Conservation (phyloP, 176 grass and related monocot species). For the Chrysopogon serrulatus region DNA sequence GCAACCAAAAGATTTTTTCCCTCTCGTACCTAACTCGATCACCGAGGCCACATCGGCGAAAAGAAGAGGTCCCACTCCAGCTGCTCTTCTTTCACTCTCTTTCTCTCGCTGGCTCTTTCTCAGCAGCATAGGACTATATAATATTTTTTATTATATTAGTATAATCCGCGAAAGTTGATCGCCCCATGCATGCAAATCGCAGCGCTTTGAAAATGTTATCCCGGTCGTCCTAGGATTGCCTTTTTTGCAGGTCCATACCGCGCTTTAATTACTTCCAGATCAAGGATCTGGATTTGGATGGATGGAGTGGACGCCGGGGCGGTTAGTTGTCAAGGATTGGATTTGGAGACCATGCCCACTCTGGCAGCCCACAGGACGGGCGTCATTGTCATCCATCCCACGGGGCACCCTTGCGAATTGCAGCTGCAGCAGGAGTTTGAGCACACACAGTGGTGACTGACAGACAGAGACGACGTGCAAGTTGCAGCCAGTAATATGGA, state of each 20-base stretch:
- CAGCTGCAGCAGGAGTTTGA: too few relatives aligned
- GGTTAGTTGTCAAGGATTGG: background rate
- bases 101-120: background rate
- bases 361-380: background rate
- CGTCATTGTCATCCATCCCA: too few relatives aligned
- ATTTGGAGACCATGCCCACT: background rate
- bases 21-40: conserved; percentile 24
- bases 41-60: background rate
- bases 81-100: background rate
- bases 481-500: background rate
- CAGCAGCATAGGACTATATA: background rate
- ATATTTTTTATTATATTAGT: background rate
- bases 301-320: too few relatives aligned
- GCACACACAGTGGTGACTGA: too few relatives aligned
- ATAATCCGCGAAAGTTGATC: background rate
- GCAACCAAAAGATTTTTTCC: background rate
- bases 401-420: too few relatives aligned
- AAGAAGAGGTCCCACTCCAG: background rate
- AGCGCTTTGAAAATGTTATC: conserved; percentile 31
- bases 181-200: background rate
- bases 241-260: background rate
- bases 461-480: background rate
- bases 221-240: conserved; percentile 19
- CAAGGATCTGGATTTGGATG: background rate
- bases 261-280: background rate